Conservation (phyloP, 2,329 filamentous ascomycete species). For the Beauveria caledonica region DNA sequence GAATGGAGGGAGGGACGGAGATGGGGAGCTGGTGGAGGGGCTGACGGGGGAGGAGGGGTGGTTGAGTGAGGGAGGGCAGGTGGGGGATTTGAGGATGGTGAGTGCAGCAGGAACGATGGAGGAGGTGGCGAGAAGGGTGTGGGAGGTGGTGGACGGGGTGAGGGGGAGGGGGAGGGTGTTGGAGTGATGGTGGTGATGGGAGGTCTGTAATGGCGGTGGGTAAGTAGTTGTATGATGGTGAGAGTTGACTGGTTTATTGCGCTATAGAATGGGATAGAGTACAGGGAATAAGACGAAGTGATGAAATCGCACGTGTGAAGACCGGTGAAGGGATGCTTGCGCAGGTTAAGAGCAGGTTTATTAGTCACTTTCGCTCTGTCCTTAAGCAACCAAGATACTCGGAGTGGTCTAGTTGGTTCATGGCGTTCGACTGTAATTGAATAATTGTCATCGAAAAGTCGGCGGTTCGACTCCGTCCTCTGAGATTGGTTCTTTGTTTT, state of each 20-base stretch:
- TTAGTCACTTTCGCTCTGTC: neutral
- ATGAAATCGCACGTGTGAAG: neutral
- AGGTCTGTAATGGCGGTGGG: neutral
- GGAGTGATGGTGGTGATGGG: constrained; percentile 10
- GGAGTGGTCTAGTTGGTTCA: constrained; percentile 22
- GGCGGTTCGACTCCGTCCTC: constrained; percentile 22
- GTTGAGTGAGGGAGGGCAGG: constrained; percentile 35
- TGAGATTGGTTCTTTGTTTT: constrained; percentile 13
- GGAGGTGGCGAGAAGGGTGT: constrained; percentile 48
- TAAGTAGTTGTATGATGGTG: neutral
- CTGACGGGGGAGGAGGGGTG: constrained; percentile 16
- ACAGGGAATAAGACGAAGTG: neutral
- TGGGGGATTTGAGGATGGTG: constrained; percentile 45
- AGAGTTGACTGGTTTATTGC: no score
- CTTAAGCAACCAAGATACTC: constrained; percentile 11
- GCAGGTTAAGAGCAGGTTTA: neutral
- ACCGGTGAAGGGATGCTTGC: neutral
- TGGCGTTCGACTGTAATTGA: constrained; percentile 20
- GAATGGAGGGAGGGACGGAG: constrained; percentile 34
- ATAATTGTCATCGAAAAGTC: constrained; percentile 19
- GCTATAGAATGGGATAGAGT: neutral
- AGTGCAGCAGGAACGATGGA: constrained; percentile 47
- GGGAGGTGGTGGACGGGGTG: constrained; percentile 42
- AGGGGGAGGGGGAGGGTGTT: constrained; percentile 39
- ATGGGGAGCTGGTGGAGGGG: constrained; percentile 18